Evolutionary conservation across 371 early-diverging fungal genomes (phyloP).

Genomic region (Mucor plumbeus): DNA sequence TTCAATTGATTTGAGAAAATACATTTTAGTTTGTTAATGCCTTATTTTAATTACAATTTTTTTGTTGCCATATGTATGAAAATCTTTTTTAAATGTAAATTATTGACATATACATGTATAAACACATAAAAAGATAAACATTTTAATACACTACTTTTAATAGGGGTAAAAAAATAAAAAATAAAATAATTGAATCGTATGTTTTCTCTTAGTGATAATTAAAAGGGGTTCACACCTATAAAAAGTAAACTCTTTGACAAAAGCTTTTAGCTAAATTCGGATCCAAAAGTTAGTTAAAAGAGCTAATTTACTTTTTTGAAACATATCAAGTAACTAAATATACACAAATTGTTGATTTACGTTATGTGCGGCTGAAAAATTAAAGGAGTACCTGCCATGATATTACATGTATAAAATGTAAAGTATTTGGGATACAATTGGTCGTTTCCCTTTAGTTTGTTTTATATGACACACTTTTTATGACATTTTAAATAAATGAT

Average conservation of each 20-base stretch:
- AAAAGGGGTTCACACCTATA: conserved; percentile 8
- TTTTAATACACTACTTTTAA: neutral
- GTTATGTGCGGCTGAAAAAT: neutral
- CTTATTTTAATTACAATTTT: no score
- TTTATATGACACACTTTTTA: no score
- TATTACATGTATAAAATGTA: no score
- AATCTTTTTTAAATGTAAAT: no score
- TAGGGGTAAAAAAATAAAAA: neutral
- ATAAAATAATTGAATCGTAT: neutral
- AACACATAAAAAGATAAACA: neutral
- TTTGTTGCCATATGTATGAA: no score
- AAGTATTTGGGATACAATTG: no score
- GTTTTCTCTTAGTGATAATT: conserved; percentile 1
- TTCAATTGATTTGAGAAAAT: no score
- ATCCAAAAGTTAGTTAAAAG: conserved; percentile 8
- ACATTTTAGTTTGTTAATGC: no score
- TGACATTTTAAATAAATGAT: no score
- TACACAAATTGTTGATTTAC: conserved; percentile 1
- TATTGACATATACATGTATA: no score
- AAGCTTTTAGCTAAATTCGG: conserved; percentile 12
- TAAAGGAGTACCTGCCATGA: neutral
- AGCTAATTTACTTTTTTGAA: neutral
- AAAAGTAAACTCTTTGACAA: conserved; percentile 15
- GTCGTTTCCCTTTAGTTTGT: no score
- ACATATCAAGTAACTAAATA: neutral